A percentile compares a stretch with the other conserved stretches of the same genome.
These are phyloP conservation scores for Cladorrhinum samala DNA, from an alignment of 495 filamentous ascomycete species.

Conservation along the genomic window DNA sequence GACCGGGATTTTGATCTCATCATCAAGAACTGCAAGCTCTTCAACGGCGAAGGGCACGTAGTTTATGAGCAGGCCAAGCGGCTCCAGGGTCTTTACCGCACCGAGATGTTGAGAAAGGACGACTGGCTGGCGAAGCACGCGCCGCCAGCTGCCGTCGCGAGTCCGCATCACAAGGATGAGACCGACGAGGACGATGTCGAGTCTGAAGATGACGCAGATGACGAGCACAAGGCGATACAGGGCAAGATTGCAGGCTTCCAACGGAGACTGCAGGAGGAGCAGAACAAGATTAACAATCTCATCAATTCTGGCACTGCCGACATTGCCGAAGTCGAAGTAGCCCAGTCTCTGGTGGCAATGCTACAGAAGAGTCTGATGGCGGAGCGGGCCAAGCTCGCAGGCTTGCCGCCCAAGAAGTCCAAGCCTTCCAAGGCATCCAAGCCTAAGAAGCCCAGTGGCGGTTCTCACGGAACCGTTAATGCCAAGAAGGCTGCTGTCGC, in stretches of 20 bases:
- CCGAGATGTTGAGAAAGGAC: conserved; percentile 65
- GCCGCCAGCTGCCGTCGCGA: conserved; percentile 42
- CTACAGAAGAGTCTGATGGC: conserved; percentile 43
- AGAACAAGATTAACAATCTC: conserved; percentile 58
- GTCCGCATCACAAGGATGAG: conserved; percentile 49
- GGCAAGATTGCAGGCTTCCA: conserved; percentile 17
- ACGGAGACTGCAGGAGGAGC: conserved; percentile 45
- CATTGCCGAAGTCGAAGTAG: conserved; percentile 53
- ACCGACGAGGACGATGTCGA: conserved; percentile 48
- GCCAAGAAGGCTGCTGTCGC: conserved; percentile 25
- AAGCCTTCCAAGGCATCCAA: conserved; percentile 40
- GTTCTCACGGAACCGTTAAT: conserved; percentile 9
- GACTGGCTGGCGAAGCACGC: conserved; percentile 70
- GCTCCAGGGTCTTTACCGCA: conserved; percentile 65
- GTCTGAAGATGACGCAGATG: conserved; percentile 29
- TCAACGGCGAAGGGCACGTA: conserved; percentile 76
- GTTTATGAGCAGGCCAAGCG: conserved; percentile 64
- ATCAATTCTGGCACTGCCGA: conserved; percentile 66
- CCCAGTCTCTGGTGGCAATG: conserved; percentile 40
- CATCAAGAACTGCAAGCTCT: conserved; percentile 82
- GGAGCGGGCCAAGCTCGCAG: conserved; percentile 41
- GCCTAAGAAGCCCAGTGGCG: conserved; percentile 27
- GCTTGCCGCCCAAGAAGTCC: conserved; percentile 29
- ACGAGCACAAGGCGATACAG: conserved; percentile 17
- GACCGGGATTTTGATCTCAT: conserved; percentile 76